These are phyloP conservation scores for Rhytidhysteron rufulum DNA, from an alignment of 2,329 filamentous ascomycete species.

Conservation along the genomic window DNA sequence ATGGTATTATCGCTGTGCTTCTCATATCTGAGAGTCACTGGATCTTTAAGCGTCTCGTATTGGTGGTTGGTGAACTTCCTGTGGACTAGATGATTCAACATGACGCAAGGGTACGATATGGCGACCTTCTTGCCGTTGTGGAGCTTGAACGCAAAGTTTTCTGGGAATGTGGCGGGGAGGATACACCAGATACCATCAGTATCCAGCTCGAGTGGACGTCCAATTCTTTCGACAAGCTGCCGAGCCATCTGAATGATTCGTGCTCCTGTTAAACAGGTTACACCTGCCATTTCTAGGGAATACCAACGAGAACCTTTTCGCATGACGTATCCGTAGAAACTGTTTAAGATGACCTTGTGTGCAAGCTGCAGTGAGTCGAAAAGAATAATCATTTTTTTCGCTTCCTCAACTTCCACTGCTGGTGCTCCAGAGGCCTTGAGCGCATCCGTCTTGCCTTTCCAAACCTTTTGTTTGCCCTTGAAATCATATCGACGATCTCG, in stretches of 20 bases:
- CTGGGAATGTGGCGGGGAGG: conserved; percentile 90
- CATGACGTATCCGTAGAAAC: conserved; percentile 99
- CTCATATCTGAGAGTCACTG: conserved; percentile 79
- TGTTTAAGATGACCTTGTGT: conserved; percentile 98
- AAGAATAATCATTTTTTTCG: conserved; percentile 97
- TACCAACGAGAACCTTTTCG: conserved; percentile 98
- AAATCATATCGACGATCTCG: conserved; percentile 97
- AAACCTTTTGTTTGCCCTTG: conserved; percentile 96
- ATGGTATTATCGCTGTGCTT: conserved; percentile 99
- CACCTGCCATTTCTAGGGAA: conserved; percentile 98
- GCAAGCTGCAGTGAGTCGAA: conserved; percentile 95
- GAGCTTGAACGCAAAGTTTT: conserved; percentile 91
- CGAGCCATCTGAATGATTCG: conserved; percentile 96
- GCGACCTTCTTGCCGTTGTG: conserved; percentile 93
- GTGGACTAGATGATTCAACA: conserved; percentile 97
- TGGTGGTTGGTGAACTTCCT: conserved; percentile 94
- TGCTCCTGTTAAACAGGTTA: conserved; percentile 93
- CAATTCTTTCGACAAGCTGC: conserved; percentile 87
- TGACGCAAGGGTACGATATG: conserved; percentile 98
- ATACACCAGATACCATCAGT: conserved; percentile 99
- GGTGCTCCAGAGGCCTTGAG: conserved; percentile 79
- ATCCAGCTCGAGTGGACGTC: conserved; percentile 87
- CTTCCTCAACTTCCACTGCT: conserved; percentile 75
- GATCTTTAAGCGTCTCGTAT: conserved; percentile 85
- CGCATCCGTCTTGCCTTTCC: conserved; percentile 92